These are phyloP conservation scores for Nothomitra cinnamomea DNA, from an alignment of 2,329 filamentous ascomycete genomes.

Conservation along the genomic window DNA sequence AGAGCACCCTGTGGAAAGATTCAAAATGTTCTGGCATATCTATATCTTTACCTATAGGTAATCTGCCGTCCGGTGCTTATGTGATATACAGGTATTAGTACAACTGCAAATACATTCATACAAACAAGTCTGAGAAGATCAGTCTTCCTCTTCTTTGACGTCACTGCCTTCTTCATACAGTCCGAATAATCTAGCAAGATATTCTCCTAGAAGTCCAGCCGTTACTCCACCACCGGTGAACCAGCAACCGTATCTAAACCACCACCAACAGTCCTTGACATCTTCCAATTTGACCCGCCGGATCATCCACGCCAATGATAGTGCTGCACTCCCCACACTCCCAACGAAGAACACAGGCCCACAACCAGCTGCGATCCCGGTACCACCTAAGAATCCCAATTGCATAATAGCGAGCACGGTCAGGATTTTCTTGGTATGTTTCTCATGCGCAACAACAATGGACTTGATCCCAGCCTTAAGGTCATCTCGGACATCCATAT, in stretches of 20 bases:
- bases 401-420: slow-evolving; percentile 53
- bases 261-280: slow-evolving; percentile 57
- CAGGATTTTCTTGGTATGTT: slow-evolving; percentile 60
- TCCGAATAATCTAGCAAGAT: slow-evolving; percentile 33
- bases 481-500: slow-evolving; percentile 81
- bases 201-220: slow-evolving; percentile 41
- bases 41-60: too few species aligned
- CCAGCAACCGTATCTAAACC: slow-evolving; percentile 57
- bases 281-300: slow-evolving; percentile 46
- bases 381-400: slow-evolving; percentile 49
- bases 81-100: too few species aligned
- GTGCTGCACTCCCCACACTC: slow-evolving; percentile 46
- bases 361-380: slow-evolving; percentile 49
- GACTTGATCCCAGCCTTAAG: slow-evolving; percentile 76
- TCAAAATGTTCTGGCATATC: too few species aligned
- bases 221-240: slow-evolving; percentile 48
- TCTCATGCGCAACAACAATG: slow-evolving; percentile 64
- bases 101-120: background rate
- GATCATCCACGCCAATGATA: slow-evolving; percentile 49
- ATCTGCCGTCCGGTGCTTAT: too few species aligned
- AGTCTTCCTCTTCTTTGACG: background rate
- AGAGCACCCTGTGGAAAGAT: too few species aligned
- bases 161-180: slow-evolving; percentile 9
- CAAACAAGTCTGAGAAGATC: background rate
- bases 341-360: slow-evolving; percentile 52